Base-by-base conservation (phyloP, 2,329 filamentous ascomycete genomes). In the Penicillium sclerotiorum region DNA sequence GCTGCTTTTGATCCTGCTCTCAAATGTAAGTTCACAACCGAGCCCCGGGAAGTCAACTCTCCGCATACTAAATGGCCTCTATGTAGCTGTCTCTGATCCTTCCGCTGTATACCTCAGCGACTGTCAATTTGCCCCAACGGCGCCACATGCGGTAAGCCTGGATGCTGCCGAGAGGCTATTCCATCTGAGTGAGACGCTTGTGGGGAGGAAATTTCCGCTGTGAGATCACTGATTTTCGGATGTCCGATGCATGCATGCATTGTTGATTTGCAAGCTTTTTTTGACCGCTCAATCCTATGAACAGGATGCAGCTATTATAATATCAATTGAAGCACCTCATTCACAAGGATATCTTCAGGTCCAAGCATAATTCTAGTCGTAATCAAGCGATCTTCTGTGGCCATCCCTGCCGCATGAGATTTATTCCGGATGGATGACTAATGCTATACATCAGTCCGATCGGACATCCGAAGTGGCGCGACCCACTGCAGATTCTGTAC, bases 1-100 rank as follows among this genome's bases (percentile, higher is more conserved):
- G 74, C 76, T 6, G 75, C 73, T 7, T 65, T 78, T 25, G 75
- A 77, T 56, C 74, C 74, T 0, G 60, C 57, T 4, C 56, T 78
- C 35, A 58, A 59, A 15, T 61, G 59, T 38, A 60, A 61, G 43
- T 30, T 37, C 5, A 5, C 37, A 20, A 18, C n/a, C 20, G 38
- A 21, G 22, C 5, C 25, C 33, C 15, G 25, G 8, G 6, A 15
- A n/a, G 2, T 22, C n/a, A n/a, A n/a, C n/a, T n/a, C n/a, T n/a
- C n/a, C n/a, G n/a, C n/a, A n/a, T n/a, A n/a, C n/a, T n/a, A n/a
- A n/a, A n/a, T n/a, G n/a, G n/a, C n/a, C n/a, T n/a, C n/a, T 28
- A 28, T 7, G 18, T 39, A 59, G 56, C 40, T 25, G 32, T 50
- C 17, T 49, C 52, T 12, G 47, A 55, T 15, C 46, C 52, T 23